Evolutionary conservation across 768 basidiomycete genomes (phyloP), one percentile per base, ranked within the genome.

Genomic region (Russula emetica): DNA sequence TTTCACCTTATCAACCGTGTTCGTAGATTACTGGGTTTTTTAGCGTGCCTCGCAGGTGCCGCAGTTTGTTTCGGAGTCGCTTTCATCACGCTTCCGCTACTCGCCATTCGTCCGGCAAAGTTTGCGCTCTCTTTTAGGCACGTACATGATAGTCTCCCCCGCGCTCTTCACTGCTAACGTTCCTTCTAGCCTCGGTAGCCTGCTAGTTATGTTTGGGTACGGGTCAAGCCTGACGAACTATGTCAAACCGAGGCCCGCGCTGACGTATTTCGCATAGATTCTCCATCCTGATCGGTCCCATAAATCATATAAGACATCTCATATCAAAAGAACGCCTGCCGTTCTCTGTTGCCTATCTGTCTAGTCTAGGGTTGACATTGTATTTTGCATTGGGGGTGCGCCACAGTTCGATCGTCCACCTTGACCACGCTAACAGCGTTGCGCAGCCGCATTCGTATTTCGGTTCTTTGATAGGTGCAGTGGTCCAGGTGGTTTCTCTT

Each of bases 161-260:
- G 34, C 22, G 30, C 10, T 55, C 28, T 30, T 34, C 28, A 26
- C 7, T 40, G 28, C 52, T 68, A 57, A 60, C 54, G 20, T 40
- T 49, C 10, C 55, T 42, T 50, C 24, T 71, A 92, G 92, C 71
- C 77, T 96, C 61, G 94, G 94, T 42, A 92, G 90, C 68, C 76
- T 94, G 63, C 83, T 99, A 34, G 95, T 98, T 74, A 98, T 99
- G 96, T 87, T 92, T 72, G 97, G 94, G 87, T 93, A 70, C 70
- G 87, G 71, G 20, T 13, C 10, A 5, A 5, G 11, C 49, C 13
- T 5, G 32, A 55, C 5, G 40, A 32, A n/a, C 47, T 4, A 34
- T 44, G 14, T 38, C 28, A 14, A 55, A 24, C 30, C 8, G 13
- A 28, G 59, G 28, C 18, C 24, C 34, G 18, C 47, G 42, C 49